These are phyloP conservation scores for Dalbergia oliveri DNA, from an alignment of 306 rosid species.

Conservation along the genomic window DNA sequence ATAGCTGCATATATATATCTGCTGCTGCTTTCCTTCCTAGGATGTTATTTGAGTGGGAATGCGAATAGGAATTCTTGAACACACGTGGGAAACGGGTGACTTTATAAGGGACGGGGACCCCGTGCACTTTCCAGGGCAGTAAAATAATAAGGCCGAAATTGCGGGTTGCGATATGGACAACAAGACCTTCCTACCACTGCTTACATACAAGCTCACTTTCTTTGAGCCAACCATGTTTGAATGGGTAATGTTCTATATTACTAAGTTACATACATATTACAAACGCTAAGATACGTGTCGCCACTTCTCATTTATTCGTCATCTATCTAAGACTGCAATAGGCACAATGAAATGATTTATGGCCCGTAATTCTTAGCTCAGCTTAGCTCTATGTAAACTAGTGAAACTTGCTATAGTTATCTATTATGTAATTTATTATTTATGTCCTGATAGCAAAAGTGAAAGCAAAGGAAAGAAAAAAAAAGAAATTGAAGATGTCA, in stretches of 20 bases:
- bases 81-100: conserved; percentile 39
- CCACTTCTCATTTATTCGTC: conserved; percentile 13
- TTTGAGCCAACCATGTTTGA: conserved; percentile 23
- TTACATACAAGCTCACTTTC: neutral
- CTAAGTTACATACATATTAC: neutral
- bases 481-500: neutral
- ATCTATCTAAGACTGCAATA: neutral
- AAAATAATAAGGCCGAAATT: neutral
- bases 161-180: neutral
- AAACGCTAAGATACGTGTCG: neutral
- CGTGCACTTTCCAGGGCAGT: neutral
- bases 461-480: neutral
- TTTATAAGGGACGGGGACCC: neutral
- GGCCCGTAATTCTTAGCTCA: neutral
- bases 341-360: neutral
- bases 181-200: neutral
- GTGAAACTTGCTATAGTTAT: neutral
- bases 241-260: neutral
- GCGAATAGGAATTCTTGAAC: neutral
- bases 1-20: neutral
- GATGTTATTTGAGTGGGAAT: neutral
- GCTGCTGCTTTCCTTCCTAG: neutral
- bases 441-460: neutral
- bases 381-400: too few relatives aligned
- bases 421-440: neutral